These are phyloP conservation scores for Irpex rosettiformis DNA, from an alignment of 1,284 basidiomycete genomes.

Conservation along the genomic window DNA sequence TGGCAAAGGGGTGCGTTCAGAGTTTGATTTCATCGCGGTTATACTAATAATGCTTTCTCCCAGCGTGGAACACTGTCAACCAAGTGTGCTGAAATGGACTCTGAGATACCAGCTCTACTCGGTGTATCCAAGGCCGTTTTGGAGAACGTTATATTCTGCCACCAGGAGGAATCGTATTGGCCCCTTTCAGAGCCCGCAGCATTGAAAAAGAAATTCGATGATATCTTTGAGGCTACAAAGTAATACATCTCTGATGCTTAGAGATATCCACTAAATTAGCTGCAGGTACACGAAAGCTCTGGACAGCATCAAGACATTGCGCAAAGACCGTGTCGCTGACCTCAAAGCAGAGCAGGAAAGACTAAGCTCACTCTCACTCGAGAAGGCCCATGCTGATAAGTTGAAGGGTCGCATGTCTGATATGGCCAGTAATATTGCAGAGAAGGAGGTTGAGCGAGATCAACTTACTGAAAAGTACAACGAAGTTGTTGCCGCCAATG, in stretches of 20 bases:
- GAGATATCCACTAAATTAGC: background rate
- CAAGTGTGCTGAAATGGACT: conserved; percentile 95
- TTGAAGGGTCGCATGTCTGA: conserved; percentile 69
- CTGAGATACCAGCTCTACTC: conserved; percentile 89
- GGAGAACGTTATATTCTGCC: conserved; percentile 99
- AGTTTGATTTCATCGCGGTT: too few species aligned
- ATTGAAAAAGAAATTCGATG: conserved; percentile 98
- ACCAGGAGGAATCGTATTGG: conserved; percentile 99
- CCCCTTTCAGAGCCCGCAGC: conserved; percentile 89
- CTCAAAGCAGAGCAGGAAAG: conserved; percentile 93
- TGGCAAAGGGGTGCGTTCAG: conserved; percentile 71
- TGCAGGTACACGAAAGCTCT: conserved; percentile 93
- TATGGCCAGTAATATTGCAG: conserved; percentile 57
- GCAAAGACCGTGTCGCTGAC: conserved; percentile 89
- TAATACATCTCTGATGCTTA: conserved; percentile 30
- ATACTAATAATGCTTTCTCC: too few species aligned
- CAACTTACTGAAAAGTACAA: conserved; percentile 67
- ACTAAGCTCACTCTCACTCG: conserved; percentile 74
- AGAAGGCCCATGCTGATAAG: conserved; percentile 88
- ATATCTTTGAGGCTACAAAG: conserved; percentile 99
- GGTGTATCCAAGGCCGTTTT: conserved; percentile 97
- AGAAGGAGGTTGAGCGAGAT: conserved; percentile 76
- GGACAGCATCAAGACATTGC: conserved; percentile 85
- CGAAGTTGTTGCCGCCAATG: conserved; percentile 69
- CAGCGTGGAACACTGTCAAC: conserved; percentile 90